These are phyloP conservation scores for Lolium multiflorum DNA, from an alignment of 176 grass and related monocot species.

Conservation along the genomic window DNA sequence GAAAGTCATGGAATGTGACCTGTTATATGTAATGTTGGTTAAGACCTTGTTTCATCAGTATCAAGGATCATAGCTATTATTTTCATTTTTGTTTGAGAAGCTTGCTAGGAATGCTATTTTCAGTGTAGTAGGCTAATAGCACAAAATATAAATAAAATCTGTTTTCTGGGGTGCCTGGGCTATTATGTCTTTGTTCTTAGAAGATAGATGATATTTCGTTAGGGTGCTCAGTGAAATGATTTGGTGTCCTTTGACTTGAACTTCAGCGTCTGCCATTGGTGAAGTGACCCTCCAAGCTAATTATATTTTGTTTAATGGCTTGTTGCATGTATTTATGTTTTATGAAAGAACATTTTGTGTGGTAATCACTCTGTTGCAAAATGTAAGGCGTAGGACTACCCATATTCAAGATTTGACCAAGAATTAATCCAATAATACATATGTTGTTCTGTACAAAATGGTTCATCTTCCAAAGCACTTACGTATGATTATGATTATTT, in stretches of 20 bases:
- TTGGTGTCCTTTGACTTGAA: slow-evolving; percentile 1
- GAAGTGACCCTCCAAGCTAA: background rate
- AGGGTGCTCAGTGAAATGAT: slow-evolving; percentile 11
- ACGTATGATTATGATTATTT: background rate
- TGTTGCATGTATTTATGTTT: slow-evolving; percentile 5
- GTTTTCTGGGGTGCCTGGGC: background rate
- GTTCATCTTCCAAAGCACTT: slow-evolving; percentile 11
- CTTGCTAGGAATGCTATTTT: background rate
- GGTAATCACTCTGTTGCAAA: slow-evolving; percentile 7
- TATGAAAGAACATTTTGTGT: background rate
- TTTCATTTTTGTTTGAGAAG: slow-evolving; percentile 11
- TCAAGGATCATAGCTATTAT: slow-evolving; percentile 7
- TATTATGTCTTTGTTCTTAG: slow-evolving; percentile 2
- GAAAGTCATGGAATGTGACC: background rate
- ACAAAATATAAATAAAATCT: slow-evolving; percentile 4
- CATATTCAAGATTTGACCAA: background rate
- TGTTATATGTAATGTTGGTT: background rate
- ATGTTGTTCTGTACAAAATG: background rate
- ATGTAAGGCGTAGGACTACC: background rate
- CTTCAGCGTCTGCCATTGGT: background rate
- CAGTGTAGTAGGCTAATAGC: background rate
- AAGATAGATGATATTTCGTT: slow-evolving; percentile 25
- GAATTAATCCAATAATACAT: slow-evolving; percentile 6
- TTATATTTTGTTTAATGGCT: background rate
- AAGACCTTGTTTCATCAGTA: slow-evolving; percentile 19